These are phyloP conservation scores for Aristolochia contorta DNA, from an alignment of 164 flowering plant species.

Conservation along the genomic window DNA sequence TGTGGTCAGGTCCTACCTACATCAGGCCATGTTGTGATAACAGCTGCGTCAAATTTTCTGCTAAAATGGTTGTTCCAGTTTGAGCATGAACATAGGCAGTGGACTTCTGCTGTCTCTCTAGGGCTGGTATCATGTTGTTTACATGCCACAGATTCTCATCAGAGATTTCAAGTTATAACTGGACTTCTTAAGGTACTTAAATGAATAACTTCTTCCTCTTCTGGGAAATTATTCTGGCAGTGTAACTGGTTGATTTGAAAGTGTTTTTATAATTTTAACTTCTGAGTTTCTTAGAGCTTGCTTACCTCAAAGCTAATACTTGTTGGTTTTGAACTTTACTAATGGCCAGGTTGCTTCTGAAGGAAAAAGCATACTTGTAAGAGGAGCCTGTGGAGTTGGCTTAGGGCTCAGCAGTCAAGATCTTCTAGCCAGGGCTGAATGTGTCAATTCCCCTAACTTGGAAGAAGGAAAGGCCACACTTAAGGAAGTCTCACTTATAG, in stretches of 20 bases:
- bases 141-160: constrained; percentile 75
- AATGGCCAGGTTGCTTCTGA: constrained; percentile 50
- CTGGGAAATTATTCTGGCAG: too few relatives aligned
- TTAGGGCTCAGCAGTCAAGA: constrained; percentile 72
- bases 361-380: constrained; percentile 76
- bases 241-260: too few relatives aligned
- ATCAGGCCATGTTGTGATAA: constrained; percentile 60
- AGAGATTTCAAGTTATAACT: constrained; percentile 46
- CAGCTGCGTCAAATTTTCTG: constrained; percentile 62
- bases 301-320: too few relatives aligned
- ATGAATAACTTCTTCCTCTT: too few relatives aligned
- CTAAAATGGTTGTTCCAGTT: constrained; percentile 63
- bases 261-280: too few relatives aligned
- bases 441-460: constrained; percentile 20
- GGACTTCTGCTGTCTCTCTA: constrained; percentile 89
- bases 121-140: constrained; percentile 68
- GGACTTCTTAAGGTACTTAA: constrained; percentile 66
- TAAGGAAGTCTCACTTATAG: constrained; percentile 40
- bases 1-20: constrained; percentile 60
- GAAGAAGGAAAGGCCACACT: constrained; percentile 26
- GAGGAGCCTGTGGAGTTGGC: constrained; percentile 92
- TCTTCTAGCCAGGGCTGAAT: constrained; percentile 46
- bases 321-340: too few relatives aligned
- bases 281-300: too few relatives aligned
- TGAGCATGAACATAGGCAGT: constrained; percentile 89